Evolutionary conservation across 345 rosid species (phyloP).

Genomic region (Hirschfeldia incana): DNA sequence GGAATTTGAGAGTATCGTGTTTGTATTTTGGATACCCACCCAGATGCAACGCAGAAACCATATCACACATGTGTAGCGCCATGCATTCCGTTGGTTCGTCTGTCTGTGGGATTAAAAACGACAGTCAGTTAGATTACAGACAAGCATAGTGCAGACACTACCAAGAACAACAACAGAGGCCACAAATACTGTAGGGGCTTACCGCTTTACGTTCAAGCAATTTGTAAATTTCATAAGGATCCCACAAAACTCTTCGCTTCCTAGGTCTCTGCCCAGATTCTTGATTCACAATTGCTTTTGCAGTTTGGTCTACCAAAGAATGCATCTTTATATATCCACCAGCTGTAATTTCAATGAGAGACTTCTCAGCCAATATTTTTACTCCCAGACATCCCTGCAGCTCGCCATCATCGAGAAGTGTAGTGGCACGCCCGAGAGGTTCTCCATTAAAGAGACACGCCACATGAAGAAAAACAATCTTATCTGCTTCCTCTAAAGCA

Average conservation of each 20-base stretch:
- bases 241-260: not conserved
- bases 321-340: constrained; percentile 6
- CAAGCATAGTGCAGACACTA: too few species aligned
- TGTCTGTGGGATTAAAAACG: not conserved
- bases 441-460: constrained; percentile 22
- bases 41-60: too few species aligned
- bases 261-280: not conserved
- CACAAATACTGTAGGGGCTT: too few species aligned
- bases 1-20: not conserved
- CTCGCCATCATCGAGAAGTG: constrained; percentile 4
- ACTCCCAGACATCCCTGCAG: not conserved
- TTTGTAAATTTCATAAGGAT: too few species aligned
- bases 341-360: constrained; percentile 13
- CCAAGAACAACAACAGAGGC: too few species aligned
- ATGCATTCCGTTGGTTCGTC: not conserved
- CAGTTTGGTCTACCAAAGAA: constrained; percentile 18
- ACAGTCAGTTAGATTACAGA: not conserved
- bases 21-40: too few species aligned
- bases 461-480: constrained; percentile 14
- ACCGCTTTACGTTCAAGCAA: too few species aligned
- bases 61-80: not conserved
- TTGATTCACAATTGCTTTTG: not conserved
- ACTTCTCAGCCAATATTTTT: not conserved
- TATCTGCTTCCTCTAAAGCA: not conserved
- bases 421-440: not conserved